These are phyloP conservation scores for Chrysanthemum seticuspe DNA, from an alignment of 129 eudicot species.

Conservation along the genomic window DNA sequence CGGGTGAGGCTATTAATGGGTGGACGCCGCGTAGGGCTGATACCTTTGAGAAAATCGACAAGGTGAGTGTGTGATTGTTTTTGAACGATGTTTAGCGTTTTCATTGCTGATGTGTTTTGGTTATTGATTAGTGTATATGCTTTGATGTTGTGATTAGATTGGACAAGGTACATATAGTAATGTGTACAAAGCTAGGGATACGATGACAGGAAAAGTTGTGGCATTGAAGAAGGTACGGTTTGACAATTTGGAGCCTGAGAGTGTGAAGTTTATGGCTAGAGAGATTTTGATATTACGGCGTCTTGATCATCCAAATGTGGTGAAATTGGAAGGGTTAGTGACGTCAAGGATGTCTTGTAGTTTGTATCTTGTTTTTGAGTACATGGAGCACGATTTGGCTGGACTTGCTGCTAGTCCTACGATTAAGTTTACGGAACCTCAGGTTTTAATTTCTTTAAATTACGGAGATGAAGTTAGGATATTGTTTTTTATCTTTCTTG, in stretches of 20 bases:
- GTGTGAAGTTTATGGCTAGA: conserved; percentile 78
- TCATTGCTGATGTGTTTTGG: background rate
- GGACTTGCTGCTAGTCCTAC: conserved; percentile 81
- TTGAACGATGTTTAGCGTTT: background rate
- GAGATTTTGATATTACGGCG: conserved; percentile 81
- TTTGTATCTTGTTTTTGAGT: conserved; percentile 77
- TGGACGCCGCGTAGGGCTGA: conserved; percentile 91
- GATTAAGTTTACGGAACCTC: conserved; percentile 83
- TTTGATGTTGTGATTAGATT: conserved; percentile 49
- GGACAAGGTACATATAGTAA: conserved; percentile 94
- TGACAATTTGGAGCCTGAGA: conserved; percentile 87
- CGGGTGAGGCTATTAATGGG: conserved; percentile 84
- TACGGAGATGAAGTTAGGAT: background rate
- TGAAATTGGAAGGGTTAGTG: conserved; percentile 71
- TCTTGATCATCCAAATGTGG: conserved; percentile 87
- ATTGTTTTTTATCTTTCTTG: background rate
- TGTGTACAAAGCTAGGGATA: conserved; percentile 90
- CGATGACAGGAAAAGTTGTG: conserved; percentile 66
- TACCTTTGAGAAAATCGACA: conserved; percentile 73
- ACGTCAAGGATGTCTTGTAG: conserved; percentile 86
- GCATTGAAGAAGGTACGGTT: conserved; percentile 85
- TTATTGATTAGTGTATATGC: background rate
- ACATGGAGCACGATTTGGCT: conserved; percentile 79
- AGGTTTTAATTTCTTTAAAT: conserved; percentile 43
- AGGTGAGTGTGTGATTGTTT: conserved; percentile 38